phyloP scores from a whole-genome alignment of 2,329 filamentous ascomycete species.

The Fusarium chaquense region DNA sequence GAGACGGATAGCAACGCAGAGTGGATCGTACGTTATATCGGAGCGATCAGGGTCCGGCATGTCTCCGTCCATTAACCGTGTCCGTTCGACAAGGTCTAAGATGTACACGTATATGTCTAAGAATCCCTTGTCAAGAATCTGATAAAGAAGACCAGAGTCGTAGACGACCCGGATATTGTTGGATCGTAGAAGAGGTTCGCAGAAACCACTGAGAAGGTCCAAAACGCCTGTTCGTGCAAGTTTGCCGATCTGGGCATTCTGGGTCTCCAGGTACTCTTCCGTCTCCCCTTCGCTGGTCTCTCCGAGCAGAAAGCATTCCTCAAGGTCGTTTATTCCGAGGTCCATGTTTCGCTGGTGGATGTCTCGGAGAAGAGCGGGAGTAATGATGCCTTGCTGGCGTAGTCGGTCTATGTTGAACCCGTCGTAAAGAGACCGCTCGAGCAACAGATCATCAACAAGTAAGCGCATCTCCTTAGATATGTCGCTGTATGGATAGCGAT shows the following conservation, averaged over 20 bases:
- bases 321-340: constrained; percentile 46
- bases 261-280: constrained; percentile 30
- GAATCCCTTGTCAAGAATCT: constrained; percentile 44
- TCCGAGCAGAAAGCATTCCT: constrained; percentile 47
- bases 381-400: constrained; percentile 30
- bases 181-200: constrained; percentile 48
- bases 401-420: constrained; percentile 45
- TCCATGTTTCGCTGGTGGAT: constrained; percentile 46
- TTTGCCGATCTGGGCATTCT: constrained; percentile 41
- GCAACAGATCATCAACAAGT: constrained; percentile 45
- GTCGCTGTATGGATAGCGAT: constrained; percentile 17
- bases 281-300: constrained; percentile 36
- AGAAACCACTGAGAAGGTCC: constrained; percentile 44
- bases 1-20: constrained; percentile 48
- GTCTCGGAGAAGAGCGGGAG: constrained; percentile 46
- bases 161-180: constrained; percentile 45
- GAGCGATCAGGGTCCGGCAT: constrained; percentile 27
- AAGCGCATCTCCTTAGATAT: constrained; percentile 46
- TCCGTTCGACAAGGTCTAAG: constrained; percentile 46
- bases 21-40: constrained; percentile 48
- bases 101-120: constrained; percentile 48
- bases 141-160: constrained; percentile 40
- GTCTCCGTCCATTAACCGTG: constrained; percentile 18
- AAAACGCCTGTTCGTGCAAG: constrained; percentile 44
- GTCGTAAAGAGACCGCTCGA: constrained; percentile 47